Conservation (phyloP, 164 flowering plant species). For the Aristolochia californica region DNA sequence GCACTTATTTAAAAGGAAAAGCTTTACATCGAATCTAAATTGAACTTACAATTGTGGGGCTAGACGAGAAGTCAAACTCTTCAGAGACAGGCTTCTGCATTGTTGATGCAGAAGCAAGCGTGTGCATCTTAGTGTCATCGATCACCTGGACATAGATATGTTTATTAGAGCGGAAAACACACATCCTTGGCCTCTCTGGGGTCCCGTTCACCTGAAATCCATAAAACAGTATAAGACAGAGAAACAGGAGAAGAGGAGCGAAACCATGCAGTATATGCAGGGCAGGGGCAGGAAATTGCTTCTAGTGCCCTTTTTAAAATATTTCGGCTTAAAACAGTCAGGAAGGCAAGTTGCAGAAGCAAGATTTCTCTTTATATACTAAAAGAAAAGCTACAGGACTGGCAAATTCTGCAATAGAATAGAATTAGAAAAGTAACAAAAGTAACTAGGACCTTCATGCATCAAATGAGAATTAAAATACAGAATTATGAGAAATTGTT, state of each 20-base stretch:
- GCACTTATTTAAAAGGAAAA: too few species aligned
- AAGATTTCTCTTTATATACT: not conserved
- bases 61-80: constrained; percentile 48
- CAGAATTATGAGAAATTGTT: too few species aligned
- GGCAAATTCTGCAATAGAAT: too few species aligned
- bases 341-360: not conserved
- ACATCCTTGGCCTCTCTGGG: constrained; percentile 83
- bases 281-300: not conserved
- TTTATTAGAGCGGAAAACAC: constrained; percentile 89
- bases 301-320: too few species aligned
- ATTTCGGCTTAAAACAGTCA: too few species aligned
- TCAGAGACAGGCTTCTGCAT: constrained; percentile 76
- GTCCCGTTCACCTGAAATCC: constrained; percentile 74
- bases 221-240: not conserved
- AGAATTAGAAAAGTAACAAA: too few species aligned
- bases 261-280: not conserved
- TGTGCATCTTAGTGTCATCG: constrained; percentile 94
- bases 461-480: too few species aligned
- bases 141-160: constrained; percentile 90
- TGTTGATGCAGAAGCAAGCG: constrained; percentile 90
- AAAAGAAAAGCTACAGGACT: not conserved
- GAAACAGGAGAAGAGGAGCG: not conserved
- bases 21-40: too few species aligned
- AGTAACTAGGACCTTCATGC: too few species aligned
- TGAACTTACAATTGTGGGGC: constrained; percentile 82